Percentiles rank a stretch among this genome's conserved stretches.
phyloP scores from a whole-genome alignment of 2,329 filamentous ascomycete species.

The Aspergillus costaricaensis region DNA sequence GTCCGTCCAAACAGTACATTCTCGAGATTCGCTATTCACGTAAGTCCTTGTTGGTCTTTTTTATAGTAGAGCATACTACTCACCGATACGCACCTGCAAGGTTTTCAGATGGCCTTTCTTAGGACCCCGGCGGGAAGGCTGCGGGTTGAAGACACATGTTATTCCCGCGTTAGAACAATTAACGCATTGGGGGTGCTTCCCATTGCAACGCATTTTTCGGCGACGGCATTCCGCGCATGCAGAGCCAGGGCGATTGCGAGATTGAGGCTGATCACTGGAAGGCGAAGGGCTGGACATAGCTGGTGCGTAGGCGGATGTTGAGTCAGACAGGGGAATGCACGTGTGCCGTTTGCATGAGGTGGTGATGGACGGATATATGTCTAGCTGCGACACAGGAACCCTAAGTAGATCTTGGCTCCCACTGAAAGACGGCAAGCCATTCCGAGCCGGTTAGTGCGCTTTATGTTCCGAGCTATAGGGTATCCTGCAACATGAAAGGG shows the following conservation, averaged over 20 bases:
- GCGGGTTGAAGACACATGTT: conserved; percentile 6
- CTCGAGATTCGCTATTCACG: conserved; percentile 4
- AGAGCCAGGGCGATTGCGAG: conserved; percentile 14
- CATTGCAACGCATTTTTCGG: conserved; percentile 15
- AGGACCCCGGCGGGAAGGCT: conserved; percentile 4
- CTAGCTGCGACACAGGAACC: not conserved
- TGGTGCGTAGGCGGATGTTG: not conserved
- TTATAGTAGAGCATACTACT: not conserved
- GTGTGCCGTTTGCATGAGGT: not conserved
- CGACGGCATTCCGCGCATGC: conserved; percentile 17
- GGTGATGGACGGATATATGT: not conserved
- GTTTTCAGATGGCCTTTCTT: conserved; percentile 12
- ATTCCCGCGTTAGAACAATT: conserved; percentile 1
- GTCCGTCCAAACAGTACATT: not conserved
- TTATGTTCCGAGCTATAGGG: not conserved
- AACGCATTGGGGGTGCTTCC: conserved; percentile 12
- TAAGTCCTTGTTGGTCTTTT: not conserved
- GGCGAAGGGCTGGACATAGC: not conserved
- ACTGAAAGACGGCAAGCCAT: not conserved
- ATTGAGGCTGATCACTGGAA: not conserved
- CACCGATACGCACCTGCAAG: conserved; percentile 12
- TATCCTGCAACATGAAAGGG: not conserved
- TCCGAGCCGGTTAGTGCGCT: not conserved
- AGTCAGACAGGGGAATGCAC: too few relatives aligned
- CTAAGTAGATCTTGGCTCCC: not conserved